Percentiles rank a stretch among this genome's conserved stretches.
phyloP scores from a whole-genome alignment of 768 basidiomycete genomes.

The Xanthoconium purpureum region DNA sequence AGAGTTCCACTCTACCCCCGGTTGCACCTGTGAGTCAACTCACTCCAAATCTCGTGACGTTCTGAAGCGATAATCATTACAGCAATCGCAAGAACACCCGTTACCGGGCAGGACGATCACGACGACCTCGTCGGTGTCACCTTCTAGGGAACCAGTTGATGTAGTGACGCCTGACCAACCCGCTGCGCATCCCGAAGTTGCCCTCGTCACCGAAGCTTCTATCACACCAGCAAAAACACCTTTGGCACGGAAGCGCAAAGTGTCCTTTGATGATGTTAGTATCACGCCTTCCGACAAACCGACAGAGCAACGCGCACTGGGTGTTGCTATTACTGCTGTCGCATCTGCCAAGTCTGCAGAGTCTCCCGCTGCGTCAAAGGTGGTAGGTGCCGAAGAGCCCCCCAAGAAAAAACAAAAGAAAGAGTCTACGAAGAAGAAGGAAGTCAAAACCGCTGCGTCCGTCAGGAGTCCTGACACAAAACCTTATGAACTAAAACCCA shows the following conservation, averaged over 20 bases:
- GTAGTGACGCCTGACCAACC: neutral
- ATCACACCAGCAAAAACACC: neutral
- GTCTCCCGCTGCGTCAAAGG: neutral
- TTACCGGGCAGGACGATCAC: neutral
- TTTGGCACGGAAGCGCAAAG: slow-evolving; percentile 28
- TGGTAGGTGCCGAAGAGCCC: slow-evolving; percentile 1
- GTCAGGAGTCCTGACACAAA: slow-evolving; percentile 10
- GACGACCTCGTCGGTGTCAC: neutral
- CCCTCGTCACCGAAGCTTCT: neutral
- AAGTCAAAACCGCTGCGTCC: neutral
- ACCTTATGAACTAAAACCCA: slow-evolving; percentile 1
- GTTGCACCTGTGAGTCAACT: slow-evolving; percentile 11
- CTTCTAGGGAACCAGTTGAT: neutral
- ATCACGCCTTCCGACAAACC: neutral
- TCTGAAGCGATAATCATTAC: neutral
- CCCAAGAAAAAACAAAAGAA: slow-evolving; percentile 21
- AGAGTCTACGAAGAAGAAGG: neutral
- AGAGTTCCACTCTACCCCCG: neutral
- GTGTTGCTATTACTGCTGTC: neutral
- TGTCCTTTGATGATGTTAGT: slow-evolving; percentile 3
- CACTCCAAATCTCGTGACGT: neutral
- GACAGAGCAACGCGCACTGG: neutral
- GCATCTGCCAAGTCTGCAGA: neutral
- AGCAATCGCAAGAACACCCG: neutral
- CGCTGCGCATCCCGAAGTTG: neutral